Evolutionary conservation across 768 basidiomycete genomes (phyloP).

Genomic region (Boletus vinaceobasis): DNA sequence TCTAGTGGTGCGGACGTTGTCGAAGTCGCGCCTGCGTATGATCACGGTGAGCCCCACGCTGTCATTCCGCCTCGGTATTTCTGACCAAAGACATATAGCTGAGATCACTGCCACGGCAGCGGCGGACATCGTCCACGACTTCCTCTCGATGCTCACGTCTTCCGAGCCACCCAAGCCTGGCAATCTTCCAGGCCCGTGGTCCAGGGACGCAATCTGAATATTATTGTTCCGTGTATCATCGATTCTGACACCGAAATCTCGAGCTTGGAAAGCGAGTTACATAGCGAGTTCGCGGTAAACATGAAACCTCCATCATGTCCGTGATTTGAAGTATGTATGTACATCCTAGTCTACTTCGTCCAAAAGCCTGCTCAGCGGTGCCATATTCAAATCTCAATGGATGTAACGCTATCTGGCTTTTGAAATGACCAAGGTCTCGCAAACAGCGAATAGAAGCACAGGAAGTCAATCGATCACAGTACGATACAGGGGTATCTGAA

Average conservation of each 20-base stretch:
- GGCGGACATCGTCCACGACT: constrained; percentile 46
- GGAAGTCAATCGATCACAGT: not conserved
- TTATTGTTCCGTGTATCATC: not conserved
- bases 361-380: constrained; percentile 30
- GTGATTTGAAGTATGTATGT: not conserved
- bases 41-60: constrained; percentile 17
- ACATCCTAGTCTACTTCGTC: constrained; percentile 37
- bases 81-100: constrained; percentile 14
- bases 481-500: constrained; percentile 25
- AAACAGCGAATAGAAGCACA: not conserved
- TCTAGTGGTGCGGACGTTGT: constrained; percentile 23
- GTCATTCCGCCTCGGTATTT: not conserved
- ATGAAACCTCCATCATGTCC: not conserved
- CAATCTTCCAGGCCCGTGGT: constrained; percentile 6
- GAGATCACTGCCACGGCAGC: constrained; percentile 44
- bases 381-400: not conserved
- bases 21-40: constrained; percentile 27
- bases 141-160: constrained; percentile 38
- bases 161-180: constrained; percentile 23
- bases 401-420: not conserved
- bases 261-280: not conserved
- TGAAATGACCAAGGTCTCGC: not conserved
- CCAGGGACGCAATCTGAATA: constrained; percentile 23
- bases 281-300: not conserved
- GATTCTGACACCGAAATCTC: not conserved